Evolutionary conservation across 106 monocot genomes (phyloP).

Genomic region (Iris macrosiphon): DNA sequence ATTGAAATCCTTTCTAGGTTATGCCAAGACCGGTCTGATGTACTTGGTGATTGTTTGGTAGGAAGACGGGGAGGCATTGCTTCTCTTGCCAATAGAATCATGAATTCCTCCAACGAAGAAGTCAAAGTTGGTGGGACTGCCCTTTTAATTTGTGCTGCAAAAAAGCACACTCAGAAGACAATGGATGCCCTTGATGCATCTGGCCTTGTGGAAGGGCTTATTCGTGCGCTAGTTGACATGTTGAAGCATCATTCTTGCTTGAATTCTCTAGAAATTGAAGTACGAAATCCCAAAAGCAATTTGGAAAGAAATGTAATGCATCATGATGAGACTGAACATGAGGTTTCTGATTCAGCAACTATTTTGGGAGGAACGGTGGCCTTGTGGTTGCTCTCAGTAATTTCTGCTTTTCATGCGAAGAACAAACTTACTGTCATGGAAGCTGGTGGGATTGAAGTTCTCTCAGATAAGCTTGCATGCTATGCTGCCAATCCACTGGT

Average conservation of each 20-base stretch:
- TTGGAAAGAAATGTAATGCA: conserved; percentile 33
- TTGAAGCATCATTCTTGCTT: conserved; percentile 30
- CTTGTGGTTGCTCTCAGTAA: conserved; percentile 60
- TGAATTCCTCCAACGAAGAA: conserved; percentile 41
- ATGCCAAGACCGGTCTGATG: conserved; percentile 40
- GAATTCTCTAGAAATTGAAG: conserved; percentile 26
- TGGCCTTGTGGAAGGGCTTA: conserved; percentile 33
- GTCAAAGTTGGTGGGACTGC: conserved; percentile 43
- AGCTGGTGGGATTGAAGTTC: conserved; percentile 55
- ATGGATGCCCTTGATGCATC: conserved; percentile 48
- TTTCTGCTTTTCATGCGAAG: conserved; percentile 31
- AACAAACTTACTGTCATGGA: conserved; percentile 43
- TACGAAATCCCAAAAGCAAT: conserved; percentile 16
- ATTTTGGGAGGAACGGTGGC: conserved; percentile 44
- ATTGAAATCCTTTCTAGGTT: conserved; percentile 74
- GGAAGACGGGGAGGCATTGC: conserved; percentile 30
- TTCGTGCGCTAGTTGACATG: conserved; percentile 54
- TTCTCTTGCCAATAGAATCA: conserved; percentile 56
- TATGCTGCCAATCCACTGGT: conserved; percentile 46
- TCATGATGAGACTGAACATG: conserved; percentile 25
- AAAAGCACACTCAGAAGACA: conserved; percentile 32
- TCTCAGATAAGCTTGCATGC: conserved; percentile 48
- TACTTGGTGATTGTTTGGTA: conserved; percentile 44
- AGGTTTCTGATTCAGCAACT: conserved; percentile 32
- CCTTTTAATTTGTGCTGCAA: conserved; percentile 53